Evolutionary conservation across 768 basidiomycete genomes (phyloP), one percentile per base, ranked within the genome.

Genomic region (Lentinula guzmanii): DNA sequence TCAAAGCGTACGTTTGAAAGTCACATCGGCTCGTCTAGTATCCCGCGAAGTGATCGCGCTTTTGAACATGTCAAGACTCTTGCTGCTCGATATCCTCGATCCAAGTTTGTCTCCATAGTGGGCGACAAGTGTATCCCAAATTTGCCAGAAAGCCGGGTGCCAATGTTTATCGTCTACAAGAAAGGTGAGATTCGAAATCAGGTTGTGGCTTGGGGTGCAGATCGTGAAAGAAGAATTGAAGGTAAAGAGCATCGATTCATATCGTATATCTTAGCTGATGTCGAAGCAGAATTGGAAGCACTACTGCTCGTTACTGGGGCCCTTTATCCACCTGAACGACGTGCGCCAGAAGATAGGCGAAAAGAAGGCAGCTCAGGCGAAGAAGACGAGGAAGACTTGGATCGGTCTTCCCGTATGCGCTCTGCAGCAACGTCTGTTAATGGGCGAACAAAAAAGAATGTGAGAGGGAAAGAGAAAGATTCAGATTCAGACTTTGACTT

Each of bases 121-220:
- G 94, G 95, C 41, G 85, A 92, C 75, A 94, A 94, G 73, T 96
- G 94, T 76, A 97, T 99, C 67, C 87, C 91, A n/a, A 89, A 98
- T 73, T 86, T 98, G 39, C 96, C 95, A 13, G 97, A 98, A 67
- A 79, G 84, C 41, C 86, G 94, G 56, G 75, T 94, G 43, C 97
- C 97, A 1, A 98, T 96, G 80, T 76, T 98, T 61, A 86, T 99
- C 65, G 76, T 96, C 34, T 98, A 99, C 74, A 86, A 90, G 51
- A 89, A 89, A 66, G 97, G 97, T n/a, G 90, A 95, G 48, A 89
- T 98, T 37, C 78, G 83, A 52, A 89, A 90, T 64, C 94, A 98
- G 71, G 77, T 97, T 11, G 79, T 92, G 4, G 84, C 91, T 1
- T 92, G 93, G 88, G 90, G 90, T 13, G 87, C 86, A 5, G 91